These are phyloP conservation scores for Gossypium anomalum DNA, from an alignment of 345 rosid genomes.

Conservation along the genomic window DNA sequence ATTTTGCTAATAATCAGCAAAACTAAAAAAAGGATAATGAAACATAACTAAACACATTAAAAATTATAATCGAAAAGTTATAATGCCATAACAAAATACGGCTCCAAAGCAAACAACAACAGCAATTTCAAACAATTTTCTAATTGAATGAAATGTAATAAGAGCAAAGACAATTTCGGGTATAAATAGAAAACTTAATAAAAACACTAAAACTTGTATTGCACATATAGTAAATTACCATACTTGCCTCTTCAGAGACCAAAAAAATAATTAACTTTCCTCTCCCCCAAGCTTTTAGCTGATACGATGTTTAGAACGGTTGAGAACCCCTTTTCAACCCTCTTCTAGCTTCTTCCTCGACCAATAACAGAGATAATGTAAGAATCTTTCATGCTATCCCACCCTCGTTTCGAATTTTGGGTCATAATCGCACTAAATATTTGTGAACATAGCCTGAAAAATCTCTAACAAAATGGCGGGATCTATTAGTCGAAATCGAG, in stretches of 20 bases:
- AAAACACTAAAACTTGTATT: conserved; percentile 5
- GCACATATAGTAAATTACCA: conserved; percentile 13
- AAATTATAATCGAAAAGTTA: conserved; percentile 13
- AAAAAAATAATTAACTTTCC: conserved; percentile 12
- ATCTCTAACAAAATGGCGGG: background rate
- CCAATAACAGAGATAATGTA: background rate
- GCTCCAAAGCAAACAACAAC: conserved; percentile 17
- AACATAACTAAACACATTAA: conserved; percentile 12
- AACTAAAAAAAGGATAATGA: background rate
- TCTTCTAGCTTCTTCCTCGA: conserved; percentile 11
- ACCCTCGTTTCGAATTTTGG: conserved; percentile 7
- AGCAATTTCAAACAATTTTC: conserved; percentile 13
- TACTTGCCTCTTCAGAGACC: conserved; percentile 7
- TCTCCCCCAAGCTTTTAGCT: conserved; percentile 6
- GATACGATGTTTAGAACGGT: conserved; percentile 10
- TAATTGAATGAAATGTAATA: conserved; percentile 6
- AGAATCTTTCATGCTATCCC: conserved; percentile 7
- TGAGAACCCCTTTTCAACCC: background rate
- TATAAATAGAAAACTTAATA: background rate
- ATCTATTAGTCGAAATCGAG: conserved; percentile 51
- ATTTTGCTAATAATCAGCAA: no score
- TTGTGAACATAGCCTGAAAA: conserved; percentile 22
- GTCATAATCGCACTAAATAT: conserved; percentile 21
- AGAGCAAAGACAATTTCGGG: background rate
- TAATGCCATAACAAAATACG: conserved; percentile 25